Percentiles rank a stretch among this genome's conserved stretches.
These are phyloP conservation scores for Cryptococcus hybrid DNA, from an alignment of 1,284 basidiomycete species.

Conservation along the genomic window DNA sequence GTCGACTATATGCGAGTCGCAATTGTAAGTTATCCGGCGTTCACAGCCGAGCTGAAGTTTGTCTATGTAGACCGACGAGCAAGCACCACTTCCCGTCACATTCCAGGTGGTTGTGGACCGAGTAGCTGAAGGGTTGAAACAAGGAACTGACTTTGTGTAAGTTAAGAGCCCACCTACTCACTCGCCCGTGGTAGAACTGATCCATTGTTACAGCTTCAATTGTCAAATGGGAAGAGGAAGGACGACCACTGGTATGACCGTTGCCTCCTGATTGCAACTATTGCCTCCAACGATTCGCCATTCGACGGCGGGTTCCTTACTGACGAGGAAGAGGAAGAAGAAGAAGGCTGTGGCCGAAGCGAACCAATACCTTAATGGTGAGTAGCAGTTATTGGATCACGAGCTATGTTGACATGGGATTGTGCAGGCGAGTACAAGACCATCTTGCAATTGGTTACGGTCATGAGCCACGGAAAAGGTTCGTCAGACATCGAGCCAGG, in stretches of 20 bases:
- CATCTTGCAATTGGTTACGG: slow-evolving; percentile 73
- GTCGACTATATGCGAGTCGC: slow-evolving; percentile 86
- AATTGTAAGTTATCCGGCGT: slow-evolving; percentile 60
- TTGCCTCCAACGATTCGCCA: slow-evolving; percentile 52
- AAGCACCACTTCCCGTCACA: slow-evolving; percentile 85
- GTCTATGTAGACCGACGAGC: slow-evolving; percentile 77
- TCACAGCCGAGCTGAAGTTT: neutral
- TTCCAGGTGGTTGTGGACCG: slow-evolving; percentile 74
- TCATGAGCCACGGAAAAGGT: slow-evolving; percentile 45
- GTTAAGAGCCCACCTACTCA: slow-evolving; percentile 54
- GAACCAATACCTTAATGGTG: slow-evolving; percentile 81
- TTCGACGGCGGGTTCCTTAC: slow-evolving; percentile 17
- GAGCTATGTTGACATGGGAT: neutral
- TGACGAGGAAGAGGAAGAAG: slow-evolving; percentile 36
- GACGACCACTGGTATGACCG: slow-evolving; percentile 89
- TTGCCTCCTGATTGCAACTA: slow-evolving; percentile 83
- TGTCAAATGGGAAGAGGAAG: slow-evolving; percentile 54
- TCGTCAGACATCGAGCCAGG: slow-evolving; percentile 44
- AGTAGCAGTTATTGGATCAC: slow-evolving; percentile 10
- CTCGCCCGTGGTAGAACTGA: neutral
- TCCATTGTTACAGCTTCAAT: slow-evolving; percentile 40
- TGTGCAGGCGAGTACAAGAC: slow-evolving; percentile 88
- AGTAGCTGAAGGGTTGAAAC: slow-evolving; percentile 62
- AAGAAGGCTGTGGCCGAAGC: slow-evolving; percentile 80
- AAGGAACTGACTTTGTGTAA: slow-evolving; percentile 76